Percentiles rank a stretch among this genome's conserved stretches.
Evolutionary conservation across 805 yeast genomes (phyloP).

Genomic region (Yarrowia bubula): DNA sequence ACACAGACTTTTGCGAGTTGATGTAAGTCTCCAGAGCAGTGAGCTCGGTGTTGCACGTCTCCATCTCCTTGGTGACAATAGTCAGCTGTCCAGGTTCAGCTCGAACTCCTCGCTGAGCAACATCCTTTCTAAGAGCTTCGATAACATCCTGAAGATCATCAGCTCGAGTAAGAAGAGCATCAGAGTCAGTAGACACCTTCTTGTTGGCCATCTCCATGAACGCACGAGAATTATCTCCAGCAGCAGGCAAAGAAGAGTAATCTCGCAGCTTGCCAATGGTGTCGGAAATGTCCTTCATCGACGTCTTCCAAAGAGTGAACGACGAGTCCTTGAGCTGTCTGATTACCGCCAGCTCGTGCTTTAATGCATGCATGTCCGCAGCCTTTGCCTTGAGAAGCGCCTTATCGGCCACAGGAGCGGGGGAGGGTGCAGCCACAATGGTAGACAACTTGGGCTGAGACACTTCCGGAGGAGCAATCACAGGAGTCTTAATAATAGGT

Average conservation of each 20-base stretch:
- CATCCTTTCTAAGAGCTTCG: conserved; percentile 86
- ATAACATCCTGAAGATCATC: conserved; percentile 91
- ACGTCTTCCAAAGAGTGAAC: conserved; percentile 44
- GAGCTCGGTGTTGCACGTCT: conserved; percentile 54
- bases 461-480: conserved; percentile 12
- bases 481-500: conserved; percentile 5
- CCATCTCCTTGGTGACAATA: conserved; percentile 62
- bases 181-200: conserved; percentile 74
- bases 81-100: conserved; percentile 73
- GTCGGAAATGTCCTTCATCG: conserved; percentile 45
- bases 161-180: conserved; percentile 66
- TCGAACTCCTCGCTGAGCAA: conserved; percentile 84
- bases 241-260: conserved; percentile 33
- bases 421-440: not conserved
- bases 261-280: conserved; percentile 45
- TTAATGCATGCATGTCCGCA: conserved; percentile 29
- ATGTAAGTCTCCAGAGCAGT: conserved; percentile 59
- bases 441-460: conserved; percentile 16
- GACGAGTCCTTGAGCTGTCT: conserved; percentile 32
- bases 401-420: conserved; percentile 14
- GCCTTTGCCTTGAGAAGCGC: conserved; percentile 23
- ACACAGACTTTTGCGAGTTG: conserved; percentile 66
- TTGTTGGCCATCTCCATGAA: conserved; percentile 77
- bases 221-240: conserved; percentile 41
- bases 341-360: conserved; percentile 34